Evolutionary conservation across 2,329 filamentous ascomycete species (phyloP).

Genomic region (Trichothecium roseum): DNA sequence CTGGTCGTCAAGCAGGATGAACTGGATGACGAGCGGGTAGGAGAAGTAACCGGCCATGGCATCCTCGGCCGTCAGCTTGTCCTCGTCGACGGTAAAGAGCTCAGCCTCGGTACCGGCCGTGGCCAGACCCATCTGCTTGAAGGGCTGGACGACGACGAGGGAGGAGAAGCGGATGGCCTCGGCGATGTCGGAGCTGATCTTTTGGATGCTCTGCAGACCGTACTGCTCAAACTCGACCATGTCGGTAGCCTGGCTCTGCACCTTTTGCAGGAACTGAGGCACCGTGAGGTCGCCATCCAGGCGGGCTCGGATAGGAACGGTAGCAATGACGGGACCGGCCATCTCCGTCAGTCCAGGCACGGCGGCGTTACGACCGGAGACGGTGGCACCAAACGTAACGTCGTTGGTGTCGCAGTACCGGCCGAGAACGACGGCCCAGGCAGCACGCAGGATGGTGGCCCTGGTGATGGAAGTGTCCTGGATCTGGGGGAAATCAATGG

Average conservation of each 20-base stretch:
- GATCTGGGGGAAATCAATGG: neutral
- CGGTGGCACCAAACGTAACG: slow-evolving; percentile 1
- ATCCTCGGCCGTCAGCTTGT: slow-evolving; percentile 9
- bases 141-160: slow-evolving; percentile 5
- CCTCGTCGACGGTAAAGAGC: slow-evolving; percentile 11
- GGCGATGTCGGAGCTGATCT: neutral
- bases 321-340: neutral
- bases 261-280: neutral
- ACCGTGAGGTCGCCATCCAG: neutral
- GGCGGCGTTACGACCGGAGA: neutral
- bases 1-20: neutral
- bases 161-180: slow-evolving; percentile 3
- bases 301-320: neutral
- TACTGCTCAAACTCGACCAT: slow-evolving; percentile 10
- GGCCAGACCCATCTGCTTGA: slow-evolving; percentile 5
- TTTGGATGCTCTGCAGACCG: slow-evolving; percentile 10
- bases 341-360: neutral
- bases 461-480: neutral
- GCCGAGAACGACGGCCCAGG: neutral
- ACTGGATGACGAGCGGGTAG: slow-evolving; percentile 5
- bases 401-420: slow-evolving; percentile 1
- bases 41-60: slow-evolving; percentile 2
- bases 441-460: neutral
- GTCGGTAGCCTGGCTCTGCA: neutral
- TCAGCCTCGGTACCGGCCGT: too few species aligned